A percentile compares a stretch with the other conserved stretches of the same genome.
Conservation (phyloP, 2,329 filamentous ascomycete genomes). For the Chrysosporium queenslandicum region DNA sequence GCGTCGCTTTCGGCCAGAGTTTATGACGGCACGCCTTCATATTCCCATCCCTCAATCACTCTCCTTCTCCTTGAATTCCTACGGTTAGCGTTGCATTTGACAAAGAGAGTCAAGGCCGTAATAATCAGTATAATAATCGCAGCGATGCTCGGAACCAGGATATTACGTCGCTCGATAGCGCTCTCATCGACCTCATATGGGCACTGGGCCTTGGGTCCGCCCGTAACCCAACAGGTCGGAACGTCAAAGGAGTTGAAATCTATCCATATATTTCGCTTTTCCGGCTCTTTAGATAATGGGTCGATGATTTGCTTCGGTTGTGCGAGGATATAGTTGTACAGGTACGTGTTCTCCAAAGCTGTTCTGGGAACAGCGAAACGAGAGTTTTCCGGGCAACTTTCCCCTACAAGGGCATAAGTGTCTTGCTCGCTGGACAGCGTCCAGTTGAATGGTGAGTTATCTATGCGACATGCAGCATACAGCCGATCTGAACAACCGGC, state of each 20-base stretch:
- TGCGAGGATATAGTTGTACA: slow-evolving; percentile 37
- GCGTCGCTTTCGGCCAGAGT: neutral
- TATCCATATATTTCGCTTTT: slow-evolving; percentile 42
- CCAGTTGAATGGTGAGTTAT: slow-evolving; percentile 49
- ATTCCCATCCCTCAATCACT: slow-evolving; percentile 50
- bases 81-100: slow-evolving; percentile 55
- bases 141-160: slow-evolving; percentile 53
- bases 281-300: slow-evolving; percentile 21
- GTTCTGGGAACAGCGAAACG: slow-evolving; percentile 51
- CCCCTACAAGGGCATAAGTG: slow-evolving; percentile 37
- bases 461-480: slow-evolving; percentile 48
- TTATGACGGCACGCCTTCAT: slow-evolving; percentile 55
- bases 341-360: slow-evolving; percentile 53
- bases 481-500: slow-evolving; percentile 45
- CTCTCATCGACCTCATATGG: slow-evolving; percentile 44
- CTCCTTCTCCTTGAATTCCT: slow-evolving; percentile 43
- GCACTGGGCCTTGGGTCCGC: slow-evolving; percentile 47
- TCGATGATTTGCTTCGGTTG: slow-evolving; percentile 22
- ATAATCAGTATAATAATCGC: slow-evolving; percentile 53
- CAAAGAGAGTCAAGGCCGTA: slow-evolving; percentile 51
- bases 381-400: slow-evolving; percentile 42
- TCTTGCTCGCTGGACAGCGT: slow-evolving; percentile 37
- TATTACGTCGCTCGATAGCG: slow-evolving; percentile 37
- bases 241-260: slow-evolving; percentile 52
- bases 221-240: slow-evolving; percentile 51